Base-by-base conservation (phyloP, 148 eudicot genomes). In the Polygonum aviculare region DNA sequence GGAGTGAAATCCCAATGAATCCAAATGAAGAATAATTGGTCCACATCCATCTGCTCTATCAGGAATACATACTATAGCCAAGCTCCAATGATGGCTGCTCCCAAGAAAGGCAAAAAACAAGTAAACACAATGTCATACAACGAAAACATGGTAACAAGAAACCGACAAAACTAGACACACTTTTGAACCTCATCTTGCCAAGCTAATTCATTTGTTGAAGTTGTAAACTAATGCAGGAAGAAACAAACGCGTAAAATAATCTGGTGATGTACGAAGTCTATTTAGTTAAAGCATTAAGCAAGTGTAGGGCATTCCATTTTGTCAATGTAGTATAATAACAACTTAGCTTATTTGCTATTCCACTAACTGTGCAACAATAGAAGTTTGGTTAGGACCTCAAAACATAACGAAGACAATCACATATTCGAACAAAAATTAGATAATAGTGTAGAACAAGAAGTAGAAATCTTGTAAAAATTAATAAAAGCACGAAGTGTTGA, bases 51-150 rank as follows among this genome's bases (percentile, higher is more conserved):
- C 94, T 79, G 85, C 89, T 77, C 87, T 84, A 63, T 88, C 86
- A 22, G 94, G 94, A 73, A 89, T 85, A 81, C 91, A 93, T 74
- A 95, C 84, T 48, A 93, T 91, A 49, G 85, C 89, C 89, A 95
- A 90, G 87, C 99, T 95, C 98, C 99, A 93, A 78, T 95, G 99
- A 67, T 75, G 84, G 72, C 99, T 95, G 88, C 33, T 41, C 74
- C 19, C 74, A 72, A 15, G 15, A 72, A 72, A 72, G 44, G 74
- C 11, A 72, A 72, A 72, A 16, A 72, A 41, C 9, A 72, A 72
- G 52, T 48, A 45, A 35, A 14, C 69, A 63, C 40, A 31, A 1
- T 21, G 36, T 3, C 67, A 60, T 59, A 22, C 33, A 59, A 35
- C 33, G 12, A 22, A 59, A 22, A 2, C 65, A 59, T 59, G 60